These are phyloP conservation scores for Talaromyces sp. DNA, from an alignment of 2,329 filamentous ascomycete species.

Conservation along the genomic window DNA sequence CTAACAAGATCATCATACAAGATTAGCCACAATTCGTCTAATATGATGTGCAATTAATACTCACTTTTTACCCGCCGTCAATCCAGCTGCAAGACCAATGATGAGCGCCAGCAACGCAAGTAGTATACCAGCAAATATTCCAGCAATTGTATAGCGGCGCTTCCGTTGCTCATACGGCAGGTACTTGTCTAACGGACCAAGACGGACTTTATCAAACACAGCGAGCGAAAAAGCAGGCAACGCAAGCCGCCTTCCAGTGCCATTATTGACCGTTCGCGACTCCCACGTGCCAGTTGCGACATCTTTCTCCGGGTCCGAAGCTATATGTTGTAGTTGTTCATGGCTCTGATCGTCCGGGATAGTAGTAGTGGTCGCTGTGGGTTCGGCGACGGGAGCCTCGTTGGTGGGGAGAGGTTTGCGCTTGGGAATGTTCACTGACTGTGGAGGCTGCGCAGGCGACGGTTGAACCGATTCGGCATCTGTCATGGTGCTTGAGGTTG, in stretches of 20 bases:
- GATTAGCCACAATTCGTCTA: background rate
- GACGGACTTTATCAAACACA: conserved; percentile 11
- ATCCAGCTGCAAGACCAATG: conserved; percentile 36
- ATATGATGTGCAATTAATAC: background rate
- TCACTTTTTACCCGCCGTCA: conserved; percentile 26
- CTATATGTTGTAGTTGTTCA: background rate
- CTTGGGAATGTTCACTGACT: conserved; percentile 7
- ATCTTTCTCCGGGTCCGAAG: conserved; percentile 9
- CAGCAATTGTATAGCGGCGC: conserved; percentile 19
- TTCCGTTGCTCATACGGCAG: conserved; percentile 20
- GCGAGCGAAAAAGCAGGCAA: conserved; percentile 10
- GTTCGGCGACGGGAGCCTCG: background rate
- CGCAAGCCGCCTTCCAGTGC: background rate
- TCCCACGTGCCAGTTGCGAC: background rate
- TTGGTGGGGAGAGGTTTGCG: conserved; percentile 17
- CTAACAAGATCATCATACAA: background rate
- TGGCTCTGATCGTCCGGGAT: background rate
- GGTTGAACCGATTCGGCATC: background rate
- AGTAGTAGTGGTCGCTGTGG: background rate
- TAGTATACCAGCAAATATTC: conserved; percentile 13
- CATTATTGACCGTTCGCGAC: background rate
- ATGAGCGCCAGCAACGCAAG: conserved; percentile 33
- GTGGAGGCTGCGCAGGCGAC: background rate
- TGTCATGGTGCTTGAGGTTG: conserved; percentile 9
- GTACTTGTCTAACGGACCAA: conserved; percentile 19